Evolutionary conservation across 2,329 filamentous ascomycete genomes (phyloP).

Genomic region (Xylaria sp.): DNA sequence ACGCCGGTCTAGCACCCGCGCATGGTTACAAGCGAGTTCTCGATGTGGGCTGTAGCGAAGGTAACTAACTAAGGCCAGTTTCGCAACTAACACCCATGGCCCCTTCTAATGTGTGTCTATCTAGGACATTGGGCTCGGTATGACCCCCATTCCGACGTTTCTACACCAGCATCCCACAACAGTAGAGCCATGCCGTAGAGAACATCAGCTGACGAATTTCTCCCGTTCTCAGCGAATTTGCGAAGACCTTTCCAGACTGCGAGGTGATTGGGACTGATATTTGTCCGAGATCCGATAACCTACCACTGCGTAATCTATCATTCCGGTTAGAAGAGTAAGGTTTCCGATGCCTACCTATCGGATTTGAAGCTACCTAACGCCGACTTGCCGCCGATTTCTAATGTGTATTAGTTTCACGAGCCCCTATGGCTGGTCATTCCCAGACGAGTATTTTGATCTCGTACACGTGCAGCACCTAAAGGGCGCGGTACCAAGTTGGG

Average conservation of each 20-base stretch:
- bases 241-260: slow-evolving; percentile 35
- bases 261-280: slow-evolving; percentile 46
- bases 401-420: neutral
- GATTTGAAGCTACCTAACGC: too few species aligned
- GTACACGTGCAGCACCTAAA: slow-evolving; percentile 41
- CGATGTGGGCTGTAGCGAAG: slow-evolving; percentile 42
- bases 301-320: neutral
- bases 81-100: neutral
- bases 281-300: slow-evolving; percentile 38
- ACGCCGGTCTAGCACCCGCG: neutral
- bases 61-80: slow-evolving; percentile 20
- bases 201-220: neutral
- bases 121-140: slow-evolving; percentile 17
- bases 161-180: neutral
- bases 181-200: too few species aligned
- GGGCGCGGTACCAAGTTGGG: slow-evolving; percentile 40
- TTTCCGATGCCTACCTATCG: too few species aligned
- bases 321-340: slow-evolving; percentile 1
- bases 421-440: slow-evolving; percentile 36
- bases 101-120: neutral
- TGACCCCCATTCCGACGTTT: neutral
- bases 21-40: slow-evolving; percentile 13
- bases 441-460: slow-evolving; percentile 37
- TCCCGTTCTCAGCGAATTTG: slow-evolving; percentile 35
- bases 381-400: too few species aligned